These are phyloP conservation scores for Lachnellula occidentalis DNA, from an alignment of 2,329 filamentous ascomycete species.

Conservation along the genomic window DNA sequence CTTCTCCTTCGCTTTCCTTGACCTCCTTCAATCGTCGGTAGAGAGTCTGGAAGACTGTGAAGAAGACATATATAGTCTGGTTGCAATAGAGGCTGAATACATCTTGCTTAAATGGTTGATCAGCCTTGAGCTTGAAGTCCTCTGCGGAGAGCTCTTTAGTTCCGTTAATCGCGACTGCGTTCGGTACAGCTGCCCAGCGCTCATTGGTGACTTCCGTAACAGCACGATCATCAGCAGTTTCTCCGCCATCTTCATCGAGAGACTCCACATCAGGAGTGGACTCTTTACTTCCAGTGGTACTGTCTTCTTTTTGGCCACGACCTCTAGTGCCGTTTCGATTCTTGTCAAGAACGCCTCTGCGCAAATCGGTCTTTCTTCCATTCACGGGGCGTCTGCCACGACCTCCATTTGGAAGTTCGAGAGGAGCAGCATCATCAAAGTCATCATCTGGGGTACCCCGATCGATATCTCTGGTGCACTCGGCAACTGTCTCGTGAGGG, in stretches of 20 bases:
- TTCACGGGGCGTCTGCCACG: conserved; percentile 57
- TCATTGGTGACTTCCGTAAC: conserved; percentile 60
- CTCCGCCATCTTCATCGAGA: conserved; percentile 68
- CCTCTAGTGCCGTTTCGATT: conserved; percentile 64
- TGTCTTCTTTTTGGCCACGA: conserved; percentile 72
- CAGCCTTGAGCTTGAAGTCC: conserved; percentile 62
- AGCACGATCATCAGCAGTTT: conserved; percentile 51
- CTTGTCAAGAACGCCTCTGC: conserved; percentile 79
- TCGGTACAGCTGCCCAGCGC: conserved; percentile 58
- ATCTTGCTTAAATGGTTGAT: conserved; percentile 74
- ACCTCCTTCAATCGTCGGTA: conserved; percentile 79
- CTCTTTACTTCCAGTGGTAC: conserved; percentile 77
- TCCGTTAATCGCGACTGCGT: conserved; percentile 47
- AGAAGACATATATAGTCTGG: conserved; percentile 87
- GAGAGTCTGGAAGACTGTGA: conserved; percentile 86
- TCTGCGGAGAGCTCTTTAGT: conserved; percentile 50
- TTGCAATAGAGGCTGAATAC: conserved; percentile 91
- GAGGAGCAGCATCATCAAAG: conserved; percentile 54
- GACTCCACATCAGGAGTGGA: conserved; percentile 82
- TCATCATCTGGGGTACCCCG: conserved; percentile 72
- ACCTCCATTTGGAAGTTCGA: conserved; percentile 65
- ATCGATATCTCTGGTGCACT: conserved; percentile 62
- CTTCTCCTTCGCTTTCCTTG: conserved; percentile 71
- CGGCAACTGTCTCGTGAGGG: conserved; percentile 61
- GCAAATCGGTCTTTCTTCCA: conserved; percentile 73